Evolutionary conservation across 331 rosid genomes (phyloP), one percentile per base, ranked within the genome.

Genomic region (Spiraea crenata): DNA sequence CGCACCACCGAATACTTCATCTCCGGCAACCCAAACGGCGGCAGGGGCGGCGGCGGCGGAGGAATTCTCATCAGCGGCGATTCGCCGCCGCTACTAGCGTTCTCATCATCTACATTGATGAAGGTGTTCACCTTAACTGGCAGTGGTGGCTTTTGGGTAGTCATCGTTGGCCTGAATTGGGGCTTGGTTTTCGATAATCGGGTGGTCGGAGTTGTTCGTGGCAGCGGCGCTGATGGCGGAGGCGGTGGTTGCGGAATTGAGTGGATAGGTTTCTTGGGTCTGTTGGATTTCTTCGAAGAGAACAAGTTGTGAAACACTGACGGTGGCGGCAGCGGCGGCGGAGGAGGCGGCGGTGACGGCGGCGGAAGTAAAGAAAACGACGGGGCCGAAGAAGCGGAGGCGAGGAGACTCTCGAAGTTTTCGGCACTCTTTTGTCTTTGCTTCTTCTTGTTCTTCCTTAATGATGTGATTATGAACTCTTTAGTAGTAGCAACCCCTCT

Each of bases 11-110:
- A 63, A 25, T 77, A 93, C 82, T 79, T 85, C 92, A 79, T 77
- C 4, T 70, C 84, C 19, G 79, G 88, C 65, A 85, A 67, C n/a
- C 77, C 83, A 74, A 91, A 93, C 0, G 91, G 96, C 0, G 95
- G 96, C 0, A 83, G 89, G 0, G 92, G 96, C 0, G 98, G 98
- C 0, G 97, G 93, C 0, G 96, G 95, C 0, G 98, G 97, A 31
- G 98, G 97, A 31, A 85, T 84, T 57, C 84, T 73, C 42, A 35
- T 74, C 69, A 83, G 57, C 1, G 95, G 91, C 0, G 97, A 93
- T 64, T 82, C 88, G 6, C 83, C 81, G 7, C 92, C 92, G 4
- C 46, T 50, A 49, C 34, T 47, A 11, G 64, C 64, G 40, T 55
- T 82, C 9, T 83, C 84, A 2, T 85, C 77, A 34, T 52, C 81